These are phyloP conservation scores for Aspergillus vadensis DNA, from an alignment of 2,329 filamentous ascomycete species.

Conservation along the genomic window DNA sequence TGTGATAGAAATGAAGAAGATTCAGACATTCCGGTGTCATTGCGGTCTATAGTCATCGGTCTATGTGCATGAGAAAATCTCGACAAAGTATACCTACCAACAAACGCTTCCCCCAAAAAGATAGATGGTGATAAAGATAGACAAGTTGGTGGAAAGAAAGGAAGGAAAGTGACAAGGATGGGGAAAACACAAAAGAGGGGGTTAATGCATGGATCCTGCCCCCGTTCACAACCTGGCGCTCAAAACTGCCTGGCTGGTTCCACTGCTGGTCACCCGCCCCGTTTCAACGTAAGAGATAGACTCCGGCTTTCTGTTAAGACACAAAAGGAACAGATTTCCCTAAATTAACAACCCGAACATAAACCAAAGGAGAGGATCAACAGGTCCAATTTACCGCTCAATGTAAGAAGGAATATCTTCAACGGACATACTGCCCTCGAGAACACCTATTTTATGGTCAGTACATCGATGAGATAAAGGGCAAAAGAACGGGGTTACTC, in stretches of 20 bases:
- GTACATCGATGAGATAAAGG: slow-evolving; percentile 13
- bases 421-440: slow-evolving; percentile 73
- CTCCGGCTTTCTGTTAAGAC: slow-evolving; percentile 24
- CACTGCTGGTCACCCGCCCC: slow-evolving; percentile 15
- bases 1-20: neutral
- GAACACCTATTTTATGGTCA: slow-evolving; percentile 57
- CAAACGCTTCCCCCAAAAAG: slow-evolving; percentile 5
- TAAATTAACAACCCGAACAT: slow-evolving; percentile 23
- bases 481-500: slow-evolving; percentile 27
- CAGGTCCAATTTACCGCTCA: slow-evolving; percentile 41
- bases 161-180: neutral
- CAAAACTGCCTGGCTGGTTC: slow-evolving; percentile 15
- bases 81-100: slow-evolving; percentile 10
- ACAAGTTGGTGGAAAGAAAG: neutral
- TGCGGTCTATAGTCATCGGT: slow-evolving; percentile 17
- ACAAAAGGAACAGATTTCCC: slow-evolving; percentile 14
- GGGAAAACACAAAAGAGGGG: slow-evolving; percentile 4
- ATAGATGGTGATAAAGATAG: neutral
- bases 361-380: slow-evolving; percentile 10
- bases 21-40: slow-evolving; percentile 6
- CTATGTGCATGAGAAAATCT: slow-evolving; percentile 18
- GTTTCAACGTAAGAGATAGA: slow-evolving; percentile 12
- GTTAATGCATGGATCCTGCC: slow-evolving; percentile 5
- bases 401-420: slow-evolving; percentile 78
- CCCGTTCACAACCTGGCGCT: slow-evolving; percentile 22